Evolutionary conservation across 768 basidiomycete genomes (phyloP).

Genomic region (Pulveroboletus frians): DNA sequence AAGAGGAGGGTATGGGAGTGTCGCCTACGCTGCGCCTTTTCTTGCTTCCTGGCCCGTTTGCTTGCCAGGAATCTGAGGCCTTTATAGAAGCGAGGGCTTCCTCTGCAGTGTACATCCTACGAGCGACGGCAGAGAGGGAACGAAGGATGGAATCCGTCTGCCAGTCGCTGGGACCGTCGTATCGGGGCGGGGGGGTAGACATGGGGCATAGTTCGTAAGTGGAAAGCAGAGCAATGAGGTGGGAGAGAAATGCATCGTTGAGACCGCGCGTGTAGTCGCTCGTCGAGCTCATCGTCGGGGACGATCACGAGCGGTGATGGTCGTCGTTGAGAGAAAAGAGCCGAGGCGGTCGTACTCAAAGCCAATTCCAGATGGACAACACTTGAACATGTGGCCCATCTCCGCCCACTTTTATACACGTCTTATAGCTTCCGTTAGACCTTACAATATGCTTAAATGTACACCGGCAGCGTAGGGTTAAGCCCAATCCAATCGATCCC

Average conservation of each 20-base stretch:
- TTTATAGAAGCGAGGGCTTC: slow-evolving; percentile 39
- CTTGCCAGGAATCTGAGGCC: slow-evolving; percentile 31
- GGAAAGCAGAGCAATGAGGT: slow-evolving; percentile 55
- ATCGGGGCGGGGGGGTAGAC: slow-evolving; percentile 47
- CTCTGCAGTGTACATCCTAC: slow-evolving; percentile 55
- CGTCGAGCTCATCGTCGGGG: slow-evolving; percentile 33
- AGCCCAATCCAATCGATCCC: slow-evolving; percentile 69
- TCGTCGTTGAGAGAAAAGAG: slow-evolving; percentile 8
- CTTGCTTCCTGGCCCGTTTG: slow-evolving; percentile 39
- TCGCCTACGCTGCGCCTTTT: slow-evolving; percentile 40
- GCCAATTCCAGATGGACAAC: not conserved
- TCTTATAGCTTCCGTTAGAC: not conserved
- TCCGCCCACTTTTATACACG: slow-evolving; percentile 9
- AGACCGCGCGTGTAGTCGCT: slow-evolving; percentile 17
- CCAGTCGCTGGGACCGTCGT: slow-evolving; percentile 53
- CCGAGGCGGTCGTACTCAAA: not conserved
- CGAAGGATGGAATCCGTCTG: slow-evolving; percentile 55
- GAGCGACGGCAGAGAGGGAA: slow-evolving; percentile 45
- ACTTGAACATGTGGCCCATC: too few species aligned
- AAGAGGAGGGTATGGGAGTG: slow-evolving; percentile 30
- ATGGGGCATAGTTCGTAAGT: slow-evolving; percentile 52
- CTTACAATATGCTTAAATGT: slow-evolving; percentile 43
- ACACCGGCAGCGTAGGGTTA: slow-evolving; percentile 76
- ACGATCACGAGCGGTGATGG: slow-evolving; percentile 10
- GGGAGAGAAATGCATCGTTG: slow-evolving; percentile 41